phyloP scores from a whole-genome alignment of 1,284 basidiomycete species.

The Somion occarium region DNA sequence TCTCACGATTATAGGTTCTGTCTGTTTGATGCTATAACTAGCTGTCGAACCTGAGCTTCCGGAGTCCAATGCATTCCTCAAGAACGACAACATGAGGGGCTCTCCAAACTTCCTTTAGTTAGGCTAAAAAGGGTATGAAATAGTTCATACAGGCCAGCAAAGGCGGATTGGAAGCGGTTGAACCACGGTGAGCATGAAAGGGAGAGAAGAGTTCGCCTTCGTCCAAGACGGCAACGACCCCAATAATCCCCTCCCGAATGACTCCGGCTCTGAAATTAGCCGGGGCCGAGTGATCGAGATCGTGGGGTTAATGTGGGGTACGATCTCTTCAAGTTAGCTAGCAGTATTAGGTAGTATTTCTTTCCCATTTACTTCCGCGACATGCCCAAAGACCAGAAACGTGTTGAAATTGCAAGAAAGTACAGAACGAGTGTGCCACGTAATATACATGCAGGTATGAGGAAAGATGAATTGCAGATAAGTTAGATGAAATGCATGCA shows the following conservation, averaged over 20 bases:
- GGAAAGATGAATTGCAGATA: too few species aligned
- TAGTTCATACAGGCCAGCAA: background rate
- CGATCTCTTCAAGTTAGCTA: too few species aligned
- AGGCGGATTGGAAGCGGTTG: background rate
- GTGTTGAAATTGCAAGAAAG: too few species aligned
- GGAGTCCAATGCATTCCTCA: slow-evolving; percentile 6
- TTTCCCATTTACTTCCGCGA: too few species aligned
- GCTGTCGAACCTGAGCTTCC: background rate
- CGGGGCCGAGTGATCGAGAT: background rate
- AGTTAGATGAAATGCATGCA: background rate
- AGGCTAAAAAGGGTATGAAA: background rate
- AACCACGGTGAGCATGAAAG: slow-evolving; percentile 2
- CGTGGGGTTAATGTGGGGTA: too few species aligned
- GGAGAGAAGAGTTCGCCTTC: slow-evolving; percentile 1
- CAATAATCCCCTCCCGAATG: background rate
- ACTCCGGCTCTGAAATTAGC: background rate
- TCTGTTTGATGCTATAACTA: slow-evolving; percentile 2
- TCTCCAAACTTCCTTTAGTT: background rate
- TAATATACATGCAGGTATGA: background rate
- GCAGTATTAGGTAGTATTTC: too few species aligned
- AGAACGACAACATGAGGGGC: slow-evolving; percentile 10
- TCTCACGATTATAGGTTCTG: slow-evolving; percentile 13
- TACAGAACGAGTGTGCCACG: background rate
- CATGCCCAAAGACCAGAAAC: too few species aligned
- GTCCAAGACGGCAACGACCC: too few species aligned